Evolutionary conservation across 1,139 yeast species (phyloP), one percentile per base, ranked within the genome.

Genomic region (Yamadazyma taylorii): DNA sequence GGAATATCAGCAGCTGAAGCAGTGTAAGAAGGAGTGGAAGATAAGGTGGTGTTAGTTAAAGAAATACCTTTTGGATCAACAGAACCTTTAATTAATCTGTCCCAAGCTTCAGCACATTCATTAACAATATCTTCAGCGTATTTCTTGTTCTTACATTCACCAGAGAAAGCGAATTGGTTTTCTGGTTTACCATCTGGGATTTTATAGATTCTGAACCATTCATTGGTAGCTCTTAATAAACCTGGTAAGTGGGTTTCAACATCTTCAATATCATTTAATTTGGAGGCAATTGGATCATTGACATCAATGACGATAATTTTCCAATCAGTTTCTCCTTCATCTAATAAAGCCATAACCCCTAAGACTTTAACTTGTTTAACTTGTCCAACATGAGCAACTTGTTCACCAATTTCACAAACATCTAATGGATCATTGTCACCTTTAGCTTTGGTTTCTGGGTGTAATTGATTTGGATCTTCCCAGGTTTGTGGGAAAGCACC

Each of bases 401-500:
- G 64, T 55, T 82, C 79, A 52, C 96, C 96, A 43, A 88, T 86
- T 63, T 88, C 96, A 58, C 94, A 83, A 27, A 86, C 95, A 56
- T 88, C 96, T 53, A 88, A 71, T 31, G 96, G 96, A 69, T 88
- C 96, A 60, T 86, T 83, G 62, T 88, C 96, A 52, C 96, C 96
- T 49, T 63, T 78, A 42, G 86, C 80, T 45, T 78, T 78, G 38
- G 90, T 79, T 48, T 78, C 84, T 42, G 81, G 81, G 63, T 82
- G 80, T 41, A 68, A 60, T 32, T 58, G 60, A 50, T 78, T 79
- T 41, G 94, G 94, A 55, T 88, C 95, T 65, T 88, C 96, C 96
- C 96, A 88, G 23, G 96, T 88, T 65, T 87, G 96, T 38, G 96
- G 95, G 70, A 88, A 79, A 22, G 96, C 95, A 54, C 96, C 96